These are phyloP conservation scores for Astragalus glycyphyllos DNA, from an alignment of 306 rosid species.

Conservation along the genomic window DNA sequence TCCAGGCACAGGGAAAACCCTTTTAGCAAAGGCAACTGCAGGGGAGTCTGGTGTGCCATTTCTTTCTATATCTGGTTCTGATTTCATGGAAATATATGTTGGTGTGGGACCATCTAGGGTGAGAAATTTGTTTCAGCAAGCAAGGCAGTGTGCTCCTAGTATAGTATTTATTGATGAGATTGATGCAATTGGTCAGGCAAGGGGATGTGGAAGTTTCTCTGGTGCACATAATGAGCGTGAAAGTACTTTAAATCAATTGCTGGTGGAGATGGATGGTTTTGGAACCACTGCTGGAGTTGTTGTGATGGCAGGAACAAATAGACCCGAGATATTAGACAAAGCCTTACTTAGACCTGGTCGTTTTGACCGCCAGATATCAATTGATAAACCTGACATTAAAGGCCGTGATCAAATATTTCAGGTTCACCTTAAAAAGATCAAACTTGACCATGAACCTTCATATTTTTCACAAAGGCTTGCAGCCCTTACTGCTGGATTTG, in stretches of 20 bases:
- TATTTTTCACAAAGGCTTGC: constrained; percentile 93
- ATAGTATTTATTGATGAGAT: constrained; percentile 95
- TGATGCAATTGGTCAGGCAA: constrained; percentile 96
- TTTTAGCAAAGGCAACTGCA: constrained; percentile 95
- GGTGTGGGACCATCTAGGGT: constrained; percentile 99
- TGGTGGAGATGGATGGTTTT: constrained; percentile 99
- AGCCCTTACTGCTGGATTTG: constrained; percentile 97
- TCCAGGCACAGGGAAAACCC: constrained; percentile 98
- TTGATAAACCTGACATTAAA: constrained; percentile 88
- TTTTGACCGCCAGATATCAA: constrained; percentile 82
- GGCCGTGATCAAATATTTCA: constrained; percentile 93
- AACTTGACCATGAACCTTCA: constrained; percentile 86
- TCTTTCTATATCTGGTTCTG: constrained; percentile 94
- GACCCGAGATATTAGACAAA: constrained; percentile 95
- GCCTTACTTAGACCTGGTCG: constrained; percentile 94
- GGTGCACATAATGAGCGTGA: constrained; percentile 95
- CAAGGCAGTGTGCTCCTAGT: constrained; percentile 96
- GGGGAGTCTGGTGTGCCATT: constrained; percentile 98
- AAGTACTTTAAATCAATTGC: constrained; percentile 91
- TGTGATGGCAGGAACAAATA: constrained; percentile 97
- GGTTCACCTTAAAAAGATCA: constrained; percentile 80
- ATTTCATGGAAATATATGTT: constrained; percentile 96
- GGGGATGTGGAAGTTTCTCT: constrained; percentile 92
- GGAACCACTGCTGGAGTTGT: constrained; percentile 95
- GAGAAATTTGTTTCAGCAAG: constrained; percentile 94